Conservation (phyloP, 1,284 basidiomycete species). For the Tremellales sp. region DNA sequence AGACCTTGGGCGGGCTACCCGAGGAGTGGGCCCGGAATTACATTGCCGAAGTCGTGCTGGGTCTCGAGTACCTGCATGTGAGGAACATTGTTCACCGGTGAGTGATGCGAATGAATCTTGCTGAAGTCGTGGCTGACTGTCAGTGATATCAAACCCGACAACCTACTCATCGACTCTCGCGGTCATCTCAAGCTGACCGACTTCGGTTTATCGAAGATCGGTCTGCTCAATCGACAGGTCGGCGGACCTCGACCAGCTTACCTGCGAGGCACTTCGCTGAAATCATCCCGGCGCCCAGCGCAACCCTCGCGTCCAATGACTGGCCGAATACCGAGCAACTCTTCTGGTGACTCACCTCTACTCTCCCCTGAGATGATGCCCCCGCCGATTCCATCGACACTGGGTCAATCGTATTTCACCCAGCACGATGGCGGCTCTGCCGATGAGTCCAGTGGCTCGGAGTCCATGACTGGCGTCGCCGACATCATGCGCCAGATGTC, state of each 20-base stretch:
- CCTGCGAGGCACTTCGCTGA: conserved; percentile 42
- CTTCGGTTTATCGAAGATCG: conserved; percentile 95
- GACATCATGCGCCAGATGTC: conserved; percentile 63
- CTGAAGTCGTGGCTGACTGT: conserved; percentile 2
- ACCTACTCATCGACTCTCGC: conserved; percentile 90
- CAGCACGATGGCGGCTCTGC: conserved; percentile 37
- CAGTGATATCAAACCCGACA: conserved; percentile 97
- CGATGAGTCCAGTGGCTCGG: conserved; percentile 86
- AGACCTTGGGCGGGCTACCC: conserved; percentile 84
- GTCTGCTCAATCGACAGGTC: conserved; percentile 93
- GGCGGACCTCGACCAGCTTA: conserved; percentile 60
- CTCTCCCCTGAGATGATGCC: conserved; percentile 48
- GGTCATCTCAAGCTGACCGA: conserved; percentile 97
- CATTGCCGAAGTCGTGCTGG: conserved; percentile 91
- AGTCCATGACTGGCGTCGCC: conserved; percentile 70
- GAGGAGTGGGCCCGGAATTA: conserved; percentile 98
- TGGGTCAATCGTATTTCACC: conserved; percentile 67
- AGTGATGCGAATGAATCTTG: conserved; percentile 37
- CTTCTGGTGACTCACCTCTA: conserved; percentile 54
- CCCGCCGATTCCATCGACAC: conserved; percentile 54
- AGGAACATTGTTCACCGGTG: conserved; percentile 95
- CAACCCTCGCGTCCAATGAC: conserved; percentile 33
- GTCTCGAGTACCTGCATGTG: conserved; percentile 90
- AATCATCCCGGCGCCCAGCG: conserved; percentile 17
- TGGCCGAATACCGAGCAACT: conserved; percentile 63